Evolutionary conservation across 78 protist genomes (phyloP), one percentile per base, ranked within the genome.

Genomic region (Guillardia theta): DNA sequence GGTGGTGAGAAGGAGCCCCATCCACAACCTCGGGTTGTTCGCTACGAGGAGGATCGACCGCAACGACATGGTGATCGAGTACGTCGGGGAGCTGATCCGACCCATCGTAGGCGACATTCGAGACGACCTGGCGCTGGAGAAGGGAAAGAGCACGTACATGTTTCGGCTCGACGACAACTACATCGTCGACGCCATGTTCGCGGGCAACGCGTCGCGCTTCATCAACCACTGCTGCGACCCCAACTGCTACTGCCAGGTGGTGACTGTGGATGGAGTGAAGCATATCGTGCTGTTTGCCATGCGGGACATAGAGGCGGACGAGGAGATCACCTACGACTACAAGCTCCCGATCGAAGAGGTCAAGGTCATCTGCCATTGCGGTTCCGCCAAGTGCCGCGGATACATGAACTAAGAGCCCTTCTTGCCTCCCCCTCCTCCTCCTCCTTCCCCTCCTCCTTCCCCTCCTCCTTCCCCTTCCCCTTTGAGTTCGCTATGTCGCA

Each of bases 111-210:
- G 87, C 45, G 87, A 70, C 87, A 27, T 24, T 4, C 87, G 87
- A 36, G 87, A 70, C 87, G 87, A 70, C 6, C 9, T 18, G 87
- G 87, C 87, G 27, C 70, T 58, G 39, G 70, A 58, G 6, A 58
- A 58, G 50, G 90, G 90, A n/a, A 78, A 78, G 50, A 78, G 90
- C 90, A 78, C 90, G 53, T 78, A 78, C 90, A 78, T 78, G 90
- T 78, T 78, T 48, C 90, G 90, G 43, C 19, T 78, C 50, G 90
- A 78, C 90, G 90, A 78, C 43, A 50, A 78, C 15, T 37, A 37
- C 50, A 78, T 78, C 39, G 90, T 78, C 1, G 90, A 78, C 50
- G 90, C 90, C 0, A 78, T 78, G 90, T 43, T 78, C 50, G 24
- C 10, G 53, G 90, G 90, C 50, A 78, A 78, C 90, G 90, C 90